Base-by-base conservation (phyloP, 139 green algal genomes). In the Closterium sp. region DNA sequence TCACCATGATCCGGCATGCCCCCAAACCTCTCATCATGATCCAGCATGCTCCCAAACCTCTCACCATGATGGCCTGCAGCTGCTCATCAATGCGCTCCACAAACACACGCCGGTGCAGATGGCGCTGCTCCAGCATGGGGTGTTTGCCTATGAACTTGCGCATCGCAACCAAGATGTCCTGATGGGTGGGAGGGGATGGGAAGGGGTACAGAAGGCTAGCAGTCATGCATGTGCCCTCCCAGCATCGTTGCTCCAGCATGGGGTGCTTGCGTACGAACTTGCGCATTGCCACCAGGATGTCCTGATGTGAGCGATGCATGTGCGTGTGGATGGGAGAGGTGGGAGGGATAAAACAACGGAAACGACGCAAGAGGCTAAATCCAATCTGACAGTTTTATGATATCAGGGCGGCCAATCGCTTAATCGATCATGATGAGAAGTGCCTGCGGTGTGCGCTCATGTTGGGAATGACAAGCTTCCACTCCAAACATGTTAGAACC, bases 111-210 rank as follows among this genome's bases (percentile, higher is more conserved):
- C 91, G 70, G 79, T 94, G 91, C 31, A 94, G 30, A 91, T 92
- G 31, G 45, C 92, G 70, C 91, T 94, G 91, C 84, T 94, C 91
- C 79, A 94, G 70, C 31, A 93, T 90, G 13, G 91, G 91, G 31
- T 94, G 70, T 38, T 94, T 94, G 27, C n/a, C 31, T 17, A 94
- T 89, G 27, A 94, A 70, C 79, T 94, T 94, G 62, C 91, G 88
- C 91, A 94, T 94, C 30, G 29, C 86, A 0, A 90, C 91, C 91
- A 94, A 29, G 31, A 94, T 94, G 31, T 94, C 91, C 91, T 93
- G 91, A 73, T 73, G 6, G 38, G 38, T 45, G 2, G 32, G 32
- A n/a, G n/a, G n/a, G n/a, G n/a, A 62, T 62, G 42, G 42, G 42
- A 7, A 62, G 42, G 7, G 42, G 7, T 62, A 7, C 7, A 7